Conservation (phyloP, 2,329 filamentous ascomycete genomes). For the Penicillium sp. region DNA sequence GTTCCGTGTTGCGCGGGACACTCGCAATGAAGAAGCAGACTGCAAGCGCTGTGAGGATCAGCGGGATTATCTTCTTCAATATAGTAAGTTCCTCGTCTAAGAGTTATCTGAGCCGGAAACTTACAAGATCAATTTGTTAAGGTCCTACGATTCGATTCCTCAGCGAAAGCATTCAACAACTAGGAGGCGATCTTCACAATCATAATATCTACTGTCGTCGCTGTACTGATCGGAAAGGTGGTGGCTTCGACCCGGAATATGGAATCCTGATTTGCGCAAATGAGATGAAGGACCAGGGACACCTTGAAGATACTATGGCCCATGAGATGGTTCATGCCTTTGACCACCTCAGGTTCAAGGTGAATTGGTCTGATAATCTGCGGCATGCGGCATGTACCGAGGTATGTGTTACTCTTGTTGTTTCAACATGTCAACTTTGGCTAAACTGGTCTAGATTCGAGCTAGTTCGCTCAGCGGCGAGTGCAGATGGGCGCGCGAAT, state of each 20-base stretch:
- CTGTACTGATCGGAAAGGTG: conserved; percentile 70
- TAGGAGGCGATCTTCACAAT: conserved; percentile 72
- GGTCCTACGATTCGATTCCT: conserved; percentile 84
- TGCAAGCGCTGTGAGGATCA: conserved; percentile 77
- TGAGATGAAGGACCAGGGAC: conserved; percentile 73
- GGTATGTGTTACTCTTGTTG: conserved; percentile 50
- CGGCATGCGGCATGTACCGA: conserved; percentile 92
- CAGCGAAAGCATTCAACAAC: conserved; percentile 72
- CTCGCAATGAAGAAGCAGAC: conserved; percentile 72
- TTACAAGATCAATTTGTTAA: conserved; percentile 19
- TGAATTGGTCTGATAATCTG: conserved; percentile 77
- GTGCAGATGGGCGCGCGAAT: conserved; percentile 85
- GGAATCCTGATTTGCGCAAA: conserved; percentile 94
- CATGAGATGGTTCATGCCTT: conserved; percentile 99
- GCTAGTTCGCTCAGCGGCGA: conserved; percentile 91
- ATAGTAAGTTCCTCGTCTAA: conserved; percentile 51
- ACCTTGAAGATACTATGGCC: conserved; percentile 88
- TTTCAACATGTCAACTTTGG: neutral
- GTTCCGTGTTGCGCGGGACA: conserved; percentile 76
- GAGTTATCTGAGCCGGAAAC: conserved; percentile 1
- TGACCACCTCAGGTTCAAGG: conserved; percentile 88
- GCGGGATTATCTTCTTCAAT: conserved; percentile 78
- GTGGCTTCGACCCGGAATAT: conserved; percentile 81
- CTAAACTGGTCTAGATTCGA: conserved; percentile 64
- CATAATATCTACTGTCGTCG: conserved; percentile 79